These are phyloP conservation scores for Leccinum boreale DNA, from an alignment of 768 basidiomycete genomes.

Conservation along the genomic window DNA sequence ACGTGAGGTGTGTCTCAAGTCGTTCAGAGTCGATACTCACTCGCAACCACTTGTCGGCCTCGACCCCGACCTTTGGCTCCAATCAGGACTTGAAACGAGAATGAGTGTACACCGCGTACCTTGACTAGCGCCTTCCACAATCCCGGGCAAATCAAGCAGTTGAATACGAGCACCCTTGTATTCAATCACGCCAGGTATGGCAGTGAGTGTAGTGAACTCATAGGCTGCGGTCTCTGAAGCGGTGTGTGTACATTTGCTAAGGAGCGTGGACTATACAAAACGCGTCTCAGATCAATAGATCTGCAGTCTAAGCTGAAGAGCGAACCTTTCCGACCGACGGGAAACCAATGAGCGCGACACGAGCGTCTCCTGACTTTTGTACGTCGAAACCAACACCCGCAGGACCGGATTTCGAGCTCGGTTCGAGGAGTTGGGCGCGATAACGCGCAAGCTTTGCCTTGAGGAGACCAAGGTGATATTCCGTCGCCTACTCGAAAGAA, in stretches of 20 bases:
- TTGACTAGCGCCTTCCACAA: slow-evolving; percentile 90
- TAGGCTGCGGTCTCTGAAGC: slow-evolving; percentile 87
- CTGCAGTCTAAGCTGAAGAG: background rate
- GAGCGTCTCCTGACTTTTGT: slow-evolving; percentile 82
- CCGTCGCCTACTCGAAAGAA: slow-evolving; percentile 65
- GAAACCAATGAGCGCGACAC: slow-evolving; percentile 92
- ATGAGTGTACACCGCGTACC: slow-evolving; percentile 30
- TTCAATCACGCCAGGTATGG: slow-evolving; percentile 96
- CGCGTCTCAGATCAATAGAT: slow-evolving; percentile 4
- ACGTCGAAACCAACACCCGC: slow-evolving; percentile 87
- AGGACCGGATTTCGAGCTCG: slow-evolving; percentile 76
- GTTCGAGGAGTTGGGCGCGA: slow-evolving; percentile 92
- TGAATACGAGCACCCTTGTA: slow-evolving; percentile 94
- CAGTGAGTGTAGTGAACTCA: slow-evolving; percentile 93
- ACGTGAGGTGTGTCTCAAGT: slow-evolving; percentile 6
- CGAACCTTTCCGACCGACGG: slow-evolving; percentile 88
- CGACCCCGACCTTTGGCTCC: slow-evolving; percentile 65
- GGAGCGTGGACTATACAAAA: slow-evolving; percentile 70
- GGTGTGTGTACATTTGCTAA: slow-evolving; percentile 91
- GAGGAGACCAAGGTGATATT: slow-evolving; percentile 89
- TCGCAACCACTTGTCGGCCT: slow-evolving; percentile 95
- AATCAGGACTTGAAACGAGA: background rate
- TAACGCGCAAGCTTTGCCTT: slow-evolving; percentile 96
- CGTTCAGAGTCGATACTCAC: slow-evolving; percentile 34
- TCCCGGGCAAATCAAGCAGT: slow-evolving; percentile 92